Base-by-base conservation (phyloP, 192 early-diverging fungal species). In the Cladochytrium replicatum region DNA sequence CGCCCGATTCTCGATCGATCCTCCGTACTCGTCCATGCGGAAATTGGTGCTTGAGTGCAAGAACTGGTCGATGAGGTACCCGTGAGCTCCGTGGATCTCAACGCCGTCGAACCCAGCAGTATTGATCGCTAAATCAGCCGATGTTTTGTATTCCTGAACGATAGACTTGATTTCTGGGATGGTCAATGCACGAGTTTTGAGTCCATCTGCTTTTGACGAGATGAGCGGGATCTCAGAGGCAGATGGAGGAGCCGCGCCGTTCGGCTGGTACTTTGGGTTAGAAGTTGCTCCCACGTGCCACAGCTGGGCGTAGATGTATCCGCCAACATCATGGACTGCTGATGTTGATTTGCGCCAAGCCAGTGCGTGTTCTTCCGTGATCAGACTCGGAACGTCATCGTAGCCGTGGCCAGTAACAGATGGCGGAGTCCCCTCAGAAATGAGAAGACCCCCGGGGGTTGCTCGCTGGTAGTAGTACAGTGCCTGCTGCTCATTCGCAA, bases 21-120 rank as follows among this genome's bases (percentile, higher is more conserved):
- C 89, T 24, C 89, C 91, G 55, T 88, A 93, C 43, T 82, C 41
- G 51, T 93, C 91, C 0, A 83, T 87, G 46, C 91, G 81, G 32
- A 69, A 46, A 64, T 91, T 90, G 50, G 13, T 25, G 4, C 86
- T 48, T 1, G 86, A 81, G 13, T 82, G 85, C 13, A 93, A 52
- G 54, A 95, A 94, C 58, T 80, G 67, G 63, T 83, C 68, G 43
- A 88, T 55, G 30, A 96, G 64, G 59, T 93, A 96, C 6, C 94
- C 93, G 62, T 97, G 89, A 2, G 93, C 90, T 40, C 67, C 77
- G 46, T 94, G 91, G 19, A 97, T 67, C 63, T 97, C 93, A 23
- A 95, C 63, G 15, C 81, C 81, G 45, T 93, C 88, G 59, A 91
- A 87, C 0, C 88, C 88, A 1, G 88, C 91, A 45, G 74, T 66